Evolutionary conservation across 495 filamentous ascomycete genomes (phyloP), one percentile per base, ranked within the genome.

Genomic region (Symbiotaphrina buchneri): DNA sequence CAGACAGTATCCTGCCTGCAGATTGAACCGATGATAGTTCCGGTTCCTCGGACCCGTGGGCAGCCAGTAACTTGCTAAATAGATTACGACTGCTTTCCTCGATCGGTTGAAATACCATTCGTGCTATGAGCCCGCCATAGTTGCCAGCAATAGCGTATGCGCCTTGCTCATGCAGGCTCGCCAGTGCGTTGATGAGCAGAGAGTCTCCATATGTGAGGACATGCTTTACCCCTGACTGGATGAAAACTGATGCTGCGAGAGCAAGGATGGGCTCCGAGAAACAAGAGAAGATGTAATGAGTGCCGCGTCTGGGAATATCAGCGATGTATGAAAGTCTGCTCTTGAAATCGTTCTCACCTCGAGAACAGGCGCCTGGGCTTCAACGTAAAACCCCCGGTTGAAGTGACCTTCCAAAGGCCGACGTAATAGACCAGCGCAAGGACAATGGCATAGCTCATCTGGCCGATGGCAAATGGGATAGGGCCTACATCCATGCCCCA

Each of bases 151-250:
- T 59, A 0, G 82, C 76, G 49, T 95, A 99, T 11, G 80, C 71
- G n/a, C 87, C 87, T 53, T 95, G 85, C 7, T 81, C 75, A 22
- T 63, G 55, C 4, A 81, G 60, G 1, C 72, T 66, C 16, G 81
- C 70, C 34, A 95, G 55, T 29, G 66, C 51, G 18, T 75, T 64
- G 21, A 99, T 74, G 19, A 95, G 65, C 44, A 94, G 65, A 6
- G 79, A 74, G 58, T 99, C 87, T 18, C 84, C 87, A 51, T 92
- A 81, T 0, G 90, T 95, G 16, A 95, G 67, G 33, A 95, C 36
- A 49, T 94, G 82, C 45, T 99, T 99, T 21, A 94, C 58, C 10
- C 73, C 45, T 15, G 74, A 78, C 49, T 99, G 87, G n/a, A 81
- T 53, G 55, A 79, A 82, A 36, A 94, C 62, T 39, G 64, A 84